Evolutionary conservation across 768 basidiomycete genomes (phyloP), one percentile per base, ranked within the genome.

Genomic region (Asterophora parasitica): DNA sequence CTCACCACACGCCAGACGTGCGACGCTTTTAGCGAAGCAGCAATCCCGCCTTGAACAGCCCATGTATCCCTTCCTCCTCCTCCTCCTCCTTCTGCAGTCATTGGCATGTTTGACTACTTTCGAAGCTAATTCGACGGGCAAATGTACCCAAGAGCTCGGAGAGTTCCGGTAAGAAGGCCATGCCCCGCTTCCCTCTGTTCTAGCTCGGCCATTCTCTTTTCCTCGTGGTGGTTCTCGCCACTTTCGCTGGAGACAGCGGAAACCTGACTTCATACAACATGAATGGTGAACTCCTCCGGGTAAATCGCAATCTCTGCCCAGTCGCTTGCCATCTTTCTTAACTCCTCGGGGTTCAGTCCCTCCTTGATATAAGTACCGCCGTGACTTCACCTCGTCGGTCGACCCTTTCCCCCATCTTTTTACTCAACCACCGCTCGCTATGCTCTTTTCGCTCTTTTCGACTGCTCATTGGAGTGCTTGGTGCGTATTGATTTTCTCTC

Each of bases 381-480:
- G 37, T 49, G 30, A 49, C 41, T 38, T 48, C 27, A 20, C 42
- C 12, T 23, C 17, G 23, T 42, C 41, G 45, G 28, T 46, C 49
- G 26, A 40, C 36, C 35, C 40, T 37, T 37, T 35, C 23, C 13
- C 42, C 27, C 35, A 31, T 19, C 46, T 66, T 55, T 15, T 35
- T 15, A n/a, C 23, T 9, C 13, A 20, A 33, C n/a, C 34, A 20
- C 12, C 40, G 38, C 38, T 44, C 41, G 30, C 47, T 44, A 57
- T 53, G 56, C 48, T 56, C 41, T 52, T 49, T 48, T 50, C 51
- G 19, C 41, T 58, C 35, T 47, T 53, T 46, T 44, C 56, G 7
- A 48, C 4, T 5, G 1, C 48, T 23, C 53, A 58, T 15, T 34
- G 34, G 51, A 44, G 43, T 34, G 71, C 68, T 56, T 72, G 71